phyloP scores from a whole-genome alignment of 257 asterid species.

The Solanum medicagineum region DNA sequence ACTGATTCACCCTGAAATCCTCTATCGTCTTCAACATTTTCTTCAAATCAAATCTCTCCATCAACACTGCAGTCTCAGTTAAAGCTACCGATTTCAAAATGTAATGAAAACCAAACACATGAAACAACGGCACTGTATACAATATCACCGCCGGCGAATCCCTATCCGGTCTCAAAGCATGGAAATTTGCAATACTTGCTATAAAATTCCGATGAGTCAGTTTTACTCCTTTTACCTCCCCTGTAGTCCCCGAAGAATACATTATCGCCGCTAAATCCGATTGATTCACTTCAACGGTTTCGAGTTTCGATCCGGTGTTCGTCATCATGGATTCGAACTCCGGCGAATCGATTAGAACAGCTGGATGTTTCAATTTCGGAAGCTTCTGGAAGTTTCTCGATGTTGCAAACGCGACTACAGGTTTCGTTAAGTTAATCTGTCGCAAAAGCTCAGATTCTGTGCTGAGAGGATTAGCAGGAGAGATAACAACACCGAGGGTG shows the following conservation, averaged over 20 bases:
- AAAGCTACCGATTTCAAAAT: slow-evolving; percentile 30
- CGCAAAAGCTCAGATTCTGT: slow-evolving; percentile 19
- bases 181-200: slow-evolving; percentile 7
- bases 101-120: slow-evolving; percentile 30
- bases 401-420: slow-evolving; percentile 33
- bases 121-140: slow-evolving; percentile 37
- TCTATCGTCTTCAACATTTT: slow-evolving; percentile 37
- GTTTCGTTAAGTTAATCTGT: slow-evolving; percentile 19
- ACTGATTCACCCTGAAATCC: slow-evolving; percentile 24
- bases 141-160: slow-evolving; percentile 14
- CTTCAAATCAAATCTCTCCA: slow-evolving; percentile 36
- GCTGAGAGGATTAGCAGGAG: slow-evolving; percentile 32
- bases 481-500: slow-evolving; percentile 24
- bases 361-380: slow-evolving; percentile 1
- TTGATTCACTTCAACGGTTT: slow-evolving; percentile 20
- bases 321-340: slow-evolving; percentile 29
- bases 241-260: slow-evolving; percentile 64
- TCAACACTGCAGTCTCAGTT: slow-evolving; percentile 38
- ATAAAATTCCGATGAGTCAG: slow-evolving; percentile 44
- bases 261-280: slow-evolving; percentile 44
- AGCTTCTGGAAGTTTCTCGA: slow-evolving; percentile 21
- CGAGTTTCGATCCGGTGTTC: not conserved
- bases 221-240: slow-evolving; percentile 42
- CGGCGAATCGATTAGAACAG: slow-evolving; percentile 23
- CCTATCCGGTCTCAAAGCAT: slow-evolving; percentile 6